Evolutionary conservation across 73 alveolate species (phyloP).

Genomic region (Symbiodinium pilosum): DNA sequence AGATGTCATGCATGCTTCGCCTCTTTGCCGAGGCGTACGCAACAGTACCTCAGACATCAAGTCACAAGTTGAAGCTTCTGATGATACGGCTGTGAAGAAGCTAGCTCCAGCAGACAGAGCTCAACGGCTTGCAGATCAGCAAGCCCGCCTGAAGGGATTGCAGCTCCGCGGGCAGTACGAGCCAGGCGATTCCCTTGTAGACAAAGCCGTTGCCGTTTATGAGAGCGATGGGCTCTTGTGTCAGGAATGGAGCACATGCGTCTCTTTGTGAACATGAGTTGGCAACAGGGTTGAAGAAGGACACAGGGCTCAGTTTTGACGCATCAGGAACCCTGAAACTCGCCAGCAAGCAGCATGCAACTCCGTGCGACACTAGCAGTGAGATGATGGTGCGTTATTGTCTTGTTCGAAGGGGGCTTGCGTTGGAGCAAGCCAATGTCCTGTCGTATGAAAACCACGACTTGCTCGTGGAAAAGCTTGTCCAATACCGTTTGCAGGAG

Average conservation of each 20-base stretch:
- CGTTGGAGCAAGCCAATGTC: neutral
- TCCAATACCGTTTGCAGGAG: neutral
- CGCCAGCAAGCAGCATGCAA: neutral
- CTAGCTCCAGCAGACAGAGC: constrained; percentile 10
- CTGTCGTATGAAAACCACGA: neutral
- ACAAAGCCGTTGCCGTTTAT: neutral
- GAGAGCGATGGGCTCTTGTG: neutral
- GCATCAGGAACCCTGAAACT: neutral
- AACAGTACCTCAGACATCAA: constrained; percentile 12
- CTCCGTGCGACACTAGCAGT: neutral
- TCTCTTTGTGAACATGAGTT: constrained; percentile 3
- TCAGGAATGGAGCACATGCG: neutral
- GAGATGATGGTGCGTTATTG: neutral
- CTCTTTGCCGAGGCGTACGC: constrained; percentile 19
- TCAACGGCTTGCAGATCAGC: too few species aligned
- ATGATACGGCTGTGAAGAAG: neutral
- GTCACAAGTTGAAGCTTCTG: neutral
- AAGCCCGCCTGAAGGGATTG: too few species aligned
- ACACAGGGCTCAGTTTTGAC: neutral
- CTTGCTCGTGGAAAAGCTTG: neutral
- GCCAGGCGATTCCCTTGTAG: neutral
- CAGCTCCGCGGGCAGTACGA: too few species aligned
- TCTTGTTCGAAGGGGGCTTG: neutral
- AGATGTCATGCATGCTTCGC: neutral
- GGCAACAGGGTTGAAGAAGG: neutral